These are phyloP conservation scores for grape (Vitis vinifera) DNA, from an alignment of 164 flowering plant species.

Conservation along the genomic window ASM3070453v1 NC_081807.1:2108001-2108500, in stretches of 20 bases:
- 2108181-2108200: constrained; percentile 27
- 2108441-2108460: constrained; percentile 4
- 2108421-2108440: constrained; percentile 20
- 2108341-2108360: constrained; percentile 24
- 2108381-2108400: constrained; percentile 1
- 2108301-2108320: neutral
- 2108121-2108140: constrained; percentile 10
- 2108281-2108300: neutral
- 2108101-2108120: constrained; percentile 42
- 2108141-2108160: constrained; percentile 9
- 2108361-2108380: constrained; percentile 9
- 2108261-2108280: neutral
- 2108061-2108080: constrained; percentile 27
- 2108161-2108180: neutral
- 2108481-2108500: constrained; percentile 32
- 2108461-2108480: constrained; percentile 15
- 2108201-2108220: constrained; percentile 40
- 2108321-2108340: constrained; percentile 29
- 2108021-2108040: constrained; percentile 22
- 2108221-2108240: neutral
- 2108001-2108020: constrained; percentile 4
- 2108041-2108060: constrained; percentile 43
- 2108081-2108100: constrained; percentile 33
- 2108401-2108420: constrained; percentile 34
- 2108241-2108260: neutral